Evolutionary conservation across 176 grass and related monocot species (phyloP).

Genomic region (Urochloa ruziziensis): DNA sequence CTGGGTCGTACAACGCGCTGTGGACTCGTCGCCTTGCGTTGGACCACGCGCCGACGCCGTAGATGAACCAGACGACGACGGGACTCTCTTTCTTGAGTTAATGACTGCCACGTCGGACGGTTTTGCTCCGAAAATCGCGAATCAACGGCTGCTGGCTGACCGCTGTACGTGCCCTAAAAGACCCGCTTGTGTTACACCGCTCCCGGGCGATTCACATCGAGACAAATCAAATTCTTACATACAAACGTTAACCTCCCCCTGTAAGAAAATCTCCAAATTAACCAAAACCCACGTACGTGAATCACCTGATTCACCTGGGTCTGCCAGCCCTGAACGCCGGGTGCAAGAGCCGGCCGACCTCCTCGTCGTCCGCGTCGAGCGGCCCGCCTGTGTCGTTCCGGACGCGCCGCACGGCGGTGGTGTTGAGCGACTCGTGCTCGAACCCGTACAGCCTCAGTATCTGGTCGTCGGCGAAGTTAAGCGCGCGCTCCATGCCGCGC

Average conservation of each 20-base stretch:
- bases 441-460: slow-evolving; percentile 83
- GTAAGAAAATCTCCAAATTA: not conserved
- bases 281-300: not conserved
- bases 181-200: not conserved
- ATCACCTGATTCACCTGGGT: not conserved
- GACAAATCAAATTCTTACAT: not conserved
- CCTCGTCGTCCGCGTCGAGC: slow-evolving; percentile 53
- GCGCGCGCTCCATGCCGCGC: slow-evolving; percentile 65
- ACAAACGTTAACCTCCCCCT: not conserved
- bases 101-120: no score
- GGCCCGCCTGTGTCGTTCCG: slow-evolving; percentile 58
- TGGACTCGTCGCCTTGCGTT: no score
- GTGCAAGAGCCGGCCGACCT: slow-evolving; percentile 64
- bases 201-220: not conserved
- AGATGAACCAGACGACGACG: no score
- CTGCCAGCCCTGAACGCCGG: slow-evolving; percentile 49
- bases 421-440: slow-evolving; percentile 62
- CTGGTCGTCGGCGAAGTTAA: slow-evolving; percentile 94
- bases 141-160: no score
- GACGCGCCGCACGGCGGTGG: slow-evolving; percentile 51
- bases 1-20: no score
- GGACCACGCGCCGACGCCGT: no score
- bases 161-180: no score
- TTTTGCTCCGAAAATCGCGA: no score
- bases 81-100: no score